Evolutionary conservation across 495 filamentous ascomycete species (phyloP).

Genomic region (Daldinia grandis): DNA sequence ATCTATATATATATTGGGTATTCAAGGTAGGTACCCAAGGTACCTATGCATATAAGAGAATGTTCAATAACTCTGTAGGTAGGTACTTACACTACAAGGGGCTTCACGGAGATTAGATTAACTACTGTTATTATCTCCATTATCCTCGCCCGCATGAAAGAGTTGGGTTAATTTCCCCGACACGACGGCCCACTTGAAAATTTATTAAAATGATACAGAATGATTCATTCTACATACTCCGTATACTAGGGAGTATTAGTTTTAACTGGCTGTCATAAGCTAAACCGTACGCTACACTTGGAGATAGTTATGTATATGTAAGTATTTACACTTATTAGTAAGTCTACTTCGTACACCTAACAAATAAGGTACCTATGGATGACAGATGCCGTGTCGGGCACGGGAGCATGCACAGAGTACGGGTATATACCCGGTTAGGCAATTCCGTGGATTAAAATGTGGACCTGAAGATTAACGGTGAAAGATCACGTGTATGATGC

Average conservation of each 20-base stretch:
- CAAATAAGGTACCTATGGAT: neutral
- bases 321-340: no score
- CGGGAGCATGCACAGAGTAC: neutral
- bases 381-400: neutral
- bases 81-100: no score
- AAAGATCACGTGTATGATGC: constrained; percentile 43
- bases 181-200: neutral
- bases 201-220: neutral
- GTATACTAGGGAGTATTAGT: neutral
- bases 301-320: no score
- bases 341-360: no score
- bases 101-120: neutral
- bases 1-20: neutral
- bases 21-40: no score
- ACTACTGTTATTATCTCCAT: neutral
- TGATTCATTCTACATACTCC: neutral
- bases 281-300: neutral
- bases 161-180: neutral
- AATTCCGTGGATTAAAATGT: neutral
- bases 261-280: neutral
- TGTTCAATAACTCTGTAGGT: neutral
- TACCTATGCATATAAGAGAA: neutral
- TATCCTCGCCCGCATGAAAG: neutral
- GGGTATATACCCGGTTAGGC: neutral
- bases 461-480: neutral